Percentiles rank a stretch among this genome's conserved stretches.
phyloP scores from a whole-genome alignment of 257 asterid genomes.

The Coffea canephora region DNA sequence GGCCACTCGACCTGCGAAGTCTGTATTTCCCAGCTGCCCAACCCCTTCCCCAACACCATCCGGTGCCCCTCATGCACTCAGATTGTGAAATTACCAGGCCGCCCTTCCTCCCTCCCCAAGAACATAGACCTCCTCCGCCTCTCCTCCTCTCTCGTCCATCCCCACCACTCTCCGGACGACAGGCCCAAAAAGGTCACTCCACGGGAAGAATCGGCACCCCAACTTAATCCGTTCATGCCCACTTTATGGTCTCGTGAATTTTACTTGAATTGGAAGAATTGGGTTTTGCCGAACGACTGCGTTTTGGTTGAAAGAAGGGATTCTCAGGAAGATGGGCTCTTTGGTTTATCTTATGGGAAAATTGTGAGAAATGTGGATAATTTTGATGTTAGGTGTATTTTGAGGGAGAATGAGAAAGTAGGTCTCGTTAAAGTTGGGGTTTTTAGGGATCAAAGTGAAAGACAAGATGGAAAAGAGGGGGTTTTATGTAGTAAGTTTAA shows the following conservation, averaged over 20 bases:
- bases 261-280: slow-evolving; percentile 56
- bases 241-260: slow-evolving; percentile 61
- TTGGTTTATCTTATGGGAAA: slow-evolving; percentile 33
- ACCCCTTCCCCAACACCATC: slow-evolving; percentile 64
- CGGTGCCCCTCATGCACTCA: slow-evolving; percentile 86
- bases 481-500: slow-evolving; percentile 5
- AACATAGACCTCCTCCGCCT: slow-evolving; percentile 84
- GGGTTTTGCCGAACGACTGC: slow-evolving; percentile 60
- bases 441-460: slow-evolving; percentile 28
- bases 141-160: slow-evolving; percentile 41
- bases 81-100: slow-evolving; percentile 55
- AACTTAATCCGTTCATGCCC: slow-evolving; percentile 23
- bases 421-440: slow-evolving; percentile 57
- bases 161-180: slow-evolving; percentile 4
- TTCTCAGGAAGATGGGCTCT: slow-evolving; percentile 18
- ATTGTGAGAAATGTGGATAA: slow-evolving; percentile 15
- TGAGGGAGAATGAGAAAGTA: slow-evolving; percentile 49
- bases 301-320: slow-evolving; percentile 29
- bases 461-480: slow-evolving; percentile 17
- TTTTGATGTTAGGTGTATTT: slow-evolving; percentile 18
- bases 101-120: slow-evolving; percentile 70
- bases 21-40: slow-evolving; percentile 70
- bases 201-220: slow-evolving; percentile 1
- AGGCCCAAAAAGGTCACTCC: slow-evolving; percentile 34
- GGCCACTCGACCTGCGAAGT: slow-evolving; percentile 86